Percentiles rank a stretch among this genome's conserved stretches.
Evolutionary conservation across 2,329 filamentous ascomycete species (phyloP).

Genomic region (Zasmidium citrigriseum): DNA sequence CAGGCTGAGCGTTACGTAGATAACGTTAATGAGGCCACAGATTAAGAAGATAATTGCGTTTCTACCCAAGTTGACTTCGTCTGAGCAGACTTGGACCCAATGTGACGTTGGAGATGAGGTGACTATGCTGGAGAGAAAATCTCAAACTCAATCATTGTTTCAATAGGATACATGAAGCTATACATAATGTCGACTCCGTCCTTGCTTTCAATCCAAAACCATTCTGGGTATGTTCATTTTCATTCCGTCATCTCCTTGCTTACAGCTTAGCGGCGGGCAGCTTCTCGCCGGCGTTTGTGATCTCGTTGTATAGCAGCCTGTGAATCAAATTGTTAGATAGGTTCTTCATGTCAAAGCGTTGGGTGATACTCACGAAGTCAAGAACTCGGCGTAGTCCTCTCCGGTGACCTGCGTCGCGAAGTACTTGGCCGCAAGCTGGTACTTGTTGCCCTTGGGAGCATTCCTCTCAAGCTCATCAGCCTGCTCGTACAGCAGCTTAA

Average conservation of each 20-base stretch:
- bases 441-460: constrained; percentile 88
- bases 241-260: not conserved
- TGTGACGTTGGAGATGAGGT: too few species aligned
- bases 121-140: not conserved
- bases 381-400: constrained; percentile 95
- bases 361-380: constrained; percentile 68
- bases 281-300: constrained; percentile 70
- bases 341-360: constrained; percentile 16
- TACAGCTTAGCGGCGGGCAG: constrained; percentile 54
- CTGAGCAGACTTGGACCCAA: too few species aligned
- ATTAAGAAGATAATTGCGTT: too few species aligned
- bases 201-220: not conserved
- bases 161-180: not conserved
- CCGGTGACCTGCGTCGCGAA: constrained; percentile 91
- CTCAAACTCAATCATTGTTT: not conserved
- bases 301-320: constrained; percentile 84
- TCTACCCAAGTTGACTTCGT: too few species aligned
- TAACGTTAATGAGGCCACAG: not conserved
- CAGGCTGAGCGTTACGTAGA: not conserved
- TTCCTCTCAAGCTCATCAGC: constrained; percentile 72
- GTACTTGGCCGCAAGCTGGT: constrained; percentile 84
- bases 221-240: not conserved
- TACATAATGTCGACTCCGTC: not conserved
- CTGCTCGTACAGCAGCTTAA: constrained; percentile 84
- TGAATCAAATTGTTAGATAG: constrained; percentile 23